Evolutionary conservation across 78 protist genomes (phyloP).

Genomic region (Dictyostelium purpureum): DNA sequence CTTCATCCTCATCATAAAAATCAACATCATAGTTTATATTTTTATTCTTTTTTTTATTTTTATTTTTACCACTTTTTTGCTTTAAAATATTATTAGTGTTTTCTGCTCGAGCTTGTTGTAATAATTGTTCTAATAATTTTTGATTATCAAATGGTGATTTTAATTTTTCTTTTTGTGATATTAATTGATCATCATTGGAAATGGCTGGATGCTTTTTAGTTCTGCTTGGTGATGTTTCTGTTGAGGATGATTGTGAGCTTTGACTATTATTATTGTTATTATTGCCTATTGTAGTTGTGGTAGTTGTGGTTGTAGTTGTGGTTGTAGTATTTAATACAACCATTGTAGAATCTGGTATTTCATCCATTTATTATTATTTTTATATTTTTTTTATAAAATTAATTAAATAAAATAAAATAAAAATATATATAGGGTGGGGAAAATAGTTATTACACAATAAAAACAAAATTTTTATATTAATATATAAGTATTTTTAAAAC

Average conservation of each 20-base stretch:
- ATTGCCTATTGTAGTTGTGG: neutral
- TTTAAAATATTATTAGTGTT: too few species aligned
- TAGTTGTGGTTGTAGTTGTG: neutral
- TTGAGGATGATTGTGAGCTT: neutral
- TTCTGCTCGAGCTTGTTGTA: neutral
- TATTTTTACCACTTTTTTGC: too few species aligned
- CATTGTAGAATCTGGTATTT: too few species aligned
- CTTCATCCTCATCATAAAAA: neutral
- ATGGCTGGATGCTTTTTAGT: neutral
- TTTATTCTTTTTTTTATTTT: neutral
- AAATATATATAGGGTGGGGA: too few species aligned
- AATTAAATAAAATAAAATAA: too few species aligned
- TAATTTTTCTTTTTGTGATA: neutral
- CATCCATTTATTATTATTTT: too few species aligned
- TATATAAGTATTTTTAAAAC: too few species aligned
- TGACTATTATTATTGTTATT: neutral
- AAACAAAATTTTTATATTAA: too few species aligned
- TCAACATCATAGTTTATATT: neutral
- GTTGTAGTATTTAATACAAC: too few species aligned
- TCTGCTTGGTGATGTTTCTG: too few species aligned
- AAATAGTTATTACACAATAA: too few species aligned
- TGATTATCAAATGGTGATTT: conserved; percentile 1
- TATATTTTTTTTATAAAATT: too few species aligned
- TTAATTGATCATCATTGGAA: neutral
- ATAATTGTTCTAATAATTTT: neutral